Evolutionary conservation across 495 filamentous ascomycete species (phyloP).

Genomic region (Trichoderma erinaceum): DNA sequence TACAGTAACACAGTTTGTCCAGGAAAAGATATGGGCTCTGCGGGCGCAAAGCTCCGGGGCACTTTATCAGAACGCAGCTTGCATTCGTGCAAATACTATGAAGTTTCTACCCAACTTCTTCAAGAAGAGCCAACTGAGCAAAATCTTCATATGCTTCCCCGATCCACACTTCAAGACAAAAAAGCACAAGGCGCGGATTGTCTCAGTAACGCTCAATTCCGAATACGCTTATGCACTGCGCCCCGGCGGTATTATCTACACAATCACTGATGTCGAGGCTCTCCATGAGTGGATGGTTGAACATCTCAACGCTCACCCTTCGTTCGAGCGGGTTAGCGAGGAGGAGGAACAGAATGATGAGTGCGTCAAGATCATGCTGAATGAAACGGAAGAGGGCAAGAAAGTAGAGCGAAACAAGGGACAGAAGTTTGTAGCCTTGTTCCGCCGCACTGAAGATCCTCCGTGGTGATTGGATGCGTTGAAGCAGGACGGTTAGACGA

Average conservation of each 20-base stretch:
- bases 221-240: slow-evolving; percentile 88
- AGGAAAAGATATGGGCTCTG: slow-evolving; percentile 76
- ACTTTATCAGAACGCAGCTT: slow-evolving; percentile 77
- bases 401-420: slow-evolving; percentile 91
- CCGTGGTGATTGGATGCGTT: slow-evolving; percentile 44
- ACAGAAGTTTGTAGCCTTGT: slow-evolving; percentile 80
- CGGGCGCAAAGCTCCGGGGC: slow-evolving; percentile 55
- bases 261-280: slow-evolving; percentile 95
- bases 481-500: neutral
- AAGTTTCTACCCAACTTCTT: slow-evolving; percentile 98
- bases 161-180: slow-evolving; percentile 97
- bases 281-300: slow-evolving; percentile 86
- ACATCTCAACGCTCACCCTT: slow-evolving; percentile 68
- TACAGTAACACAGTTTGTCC: slow-evolving; percentile 82
- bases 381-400: slow-evolving; percentile 92
- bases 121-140: slow-evolving; percentile 63
- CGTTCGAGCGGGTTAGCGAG: slow-evolving; percentile 58
- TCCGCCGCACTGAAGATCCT: slow-evolving; percentile 72
- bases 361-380: slow-evolving; percentile 74
- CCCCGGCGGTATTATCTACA: slow-evolving; percentile 83
- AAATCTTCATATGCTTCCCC: slow-evolving; percentile 96
- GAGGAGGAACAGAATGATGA: slow-evolving; percentile 65
- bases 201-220: slow-evolving; percentile 76
- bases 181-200: slow-evolving; percentile 94
- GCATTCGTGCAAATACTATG: slow-evolving; percentile 90